Base-by-base conservation (phyloP, 2,329 filamentous ascomycete species). In the Shiraia sp. region DNA sequence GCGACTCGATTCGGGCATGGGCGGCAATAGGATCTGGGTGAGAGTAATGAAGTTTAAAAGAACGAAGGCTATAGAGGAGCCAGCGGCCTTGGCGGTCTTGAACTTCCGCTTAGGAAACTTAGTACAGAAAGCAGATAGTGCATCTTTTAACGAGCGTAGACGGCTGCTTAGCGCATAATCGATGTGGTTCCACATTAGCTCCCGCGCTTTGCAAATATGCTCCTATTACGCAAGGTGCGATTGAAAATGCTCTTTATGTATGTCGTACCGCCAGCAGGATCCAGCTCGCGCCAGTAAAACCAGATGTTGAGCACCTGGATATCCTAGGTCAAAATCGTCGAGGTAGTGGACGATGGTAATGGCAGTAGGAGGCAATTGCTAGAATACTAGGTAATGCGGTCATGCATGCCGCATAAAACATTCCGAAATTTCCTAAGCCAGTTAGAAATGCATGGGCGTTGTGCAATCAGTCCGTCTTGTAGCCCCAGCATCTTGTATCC, bases 171-270 rank as follows among this genome's bases (percentile, higher is more conserved):
- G 36, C 28, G 45, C 40, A 25, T 36, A 48, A 4, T 43, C 45
- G 17, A 48, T 35, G 19, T 44, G 40, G 13, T 48, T 44, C 45
- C 36, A 35, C n/a, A 48, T 27, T 36, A 48, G 36, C 30, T 37
- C 39, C 16, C 45, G 15, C 19, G 45, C 45, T 27, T 40, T 32
- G 1, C 43, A 36, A 17, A 48, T 10, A 13, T 41, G 28, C 19
- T 40, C 37, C 33, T 48, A 25, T 44, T 44, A 16, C 45, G 36
- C 36, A 47, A 29, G 12, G 40, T 44, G 24, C 36, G 40, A 34
- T 48, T 36, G 36, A 29, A 41, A 22, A 47, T 43, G 40, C 45
- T 47, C 36, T 43, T 43, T 32, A 48, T 44, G 30, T 48, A 44
- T 38, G 46, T 4, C 6, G 33, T 32, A 17, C 3, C 28, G 22